A percentile compares a stretch with the other conserved stretches of the same genome.
phyloP scores from a whole-genome alignment of 164 flowering plant genomes.

The Warburgia ugandensis region DNA sequence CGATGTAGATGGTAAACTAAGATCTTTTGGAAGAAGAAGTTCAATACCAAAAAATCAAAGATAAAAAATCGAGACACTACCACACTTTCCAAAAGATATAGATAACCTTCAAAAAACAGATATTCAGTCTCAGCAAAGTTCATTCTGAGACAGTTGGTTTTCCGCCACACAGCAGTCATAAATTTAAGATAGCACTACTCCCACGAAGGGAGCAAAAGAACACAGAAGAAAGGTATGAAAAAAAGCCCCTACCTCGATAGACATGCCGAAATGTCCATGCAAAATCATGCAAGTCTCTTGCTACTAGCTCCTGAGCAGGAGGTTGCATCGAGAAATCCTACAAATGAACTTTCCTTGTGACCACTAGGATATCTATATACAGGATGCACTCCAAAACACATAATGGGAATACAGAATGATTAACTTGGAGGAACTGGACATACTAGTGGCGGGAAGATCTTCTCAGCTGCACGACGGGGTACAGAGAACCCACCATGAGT shows the following conservation, averaged over 20 bases:
- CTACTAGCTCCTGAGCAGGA: conserved; percentile 80
- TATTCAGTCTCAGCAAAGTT: too few relatives aligned
- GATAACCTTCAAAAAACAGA: too few relatives aligned
- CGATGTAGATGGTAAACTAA: too few relatives aligned
- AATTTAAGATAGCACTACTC: too few relatives aligned
- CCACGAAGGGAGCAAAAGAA: not conserved
- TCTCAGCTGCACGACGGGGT: conserved; percentile 97
- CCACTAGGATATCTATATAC: conserved; percentile 4
- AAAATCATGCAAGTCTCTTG: conserved; percentile 80
- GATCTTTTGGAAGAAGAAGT: too few relatives aligned
- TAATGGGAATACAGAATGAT: conserved; percentile 11
- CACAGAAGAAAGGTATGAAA: not conserved
- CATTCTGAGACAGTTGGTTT: too few relatives aligned
- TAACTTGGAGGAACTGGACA: conserved; percentile 12
- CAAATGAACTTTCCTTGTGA: conserved; percentile 11
- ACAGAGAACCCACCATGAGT: conserved; percentile 99
- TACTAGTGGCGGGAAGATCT: conserved; percentile 89
- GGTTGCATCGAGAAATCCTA: conserved; percentile 95
- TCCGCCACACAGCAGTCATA: too few relatives aligned
- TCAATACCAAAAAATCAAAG: too few relatives aligned
- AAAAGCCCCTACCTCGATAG: conserved; percentile 60
- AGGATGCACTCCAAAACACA: not conserved
- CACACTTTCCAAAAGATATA: too few relatives aligned
- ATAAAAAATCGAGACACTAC: too few relatives aligned
- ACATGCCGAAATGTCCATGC: conserved; percentile 92